Evolutionary conservation across 1,284 basidiomycete genomes (phyloP).

Genomic region (Ganoderma boninense): DNA sequence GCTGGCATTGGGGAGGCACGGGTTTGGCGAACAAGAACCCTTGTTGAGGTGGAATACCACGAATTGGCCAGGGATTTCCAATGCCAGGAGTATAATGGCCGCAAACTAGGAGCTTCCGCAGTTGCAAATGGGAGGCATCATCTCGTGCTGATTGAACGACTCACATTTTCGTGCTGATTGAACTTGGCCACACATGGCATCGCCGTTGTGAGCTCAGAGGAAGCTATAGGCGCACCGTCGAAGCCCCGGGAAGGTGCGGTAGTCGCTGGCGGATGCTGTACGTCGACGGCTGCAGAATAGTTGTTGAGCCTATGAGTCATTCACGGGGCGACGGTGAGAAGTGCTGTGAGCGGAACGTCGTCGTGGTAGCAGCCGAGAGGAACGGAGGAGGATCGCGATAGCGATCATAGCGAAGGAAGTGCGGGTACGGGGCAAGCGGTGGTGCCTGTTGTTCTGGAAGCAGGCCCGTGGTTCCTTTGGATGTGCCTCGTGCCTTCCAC

Average conservation of each 20-base stretch:
- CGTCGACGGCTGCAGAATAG: neutral
- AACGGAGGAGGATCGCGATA: constrained; percentile 28
- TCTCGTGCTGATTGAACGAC: constrained; percentile 26
- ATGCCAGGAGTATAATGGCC: constrained; percentile 10
- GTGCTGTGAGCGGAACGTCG: neutral
- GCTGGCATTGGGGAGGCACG: constrained; percentile 17
- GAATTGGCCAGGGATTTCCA: constrained; percentile 18
- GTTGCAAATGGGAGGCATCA: constrained; percentile 23
- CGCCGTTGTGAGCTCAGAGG: neutral
- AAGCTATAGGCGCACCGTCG: neutral
- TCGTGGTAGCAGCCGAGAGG: neutral
- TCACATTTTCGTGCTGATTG: neutral
- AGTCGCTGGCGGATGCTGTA: neutral
- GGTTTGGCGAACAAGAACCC: constrained; percentile 13
- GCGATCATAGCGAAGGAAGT: constrained; percentile 20
- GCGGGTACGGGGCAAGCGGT: constrained; percentile 12
- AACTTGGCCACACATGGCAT: neutral
- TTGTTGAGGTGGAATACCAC: neutral
- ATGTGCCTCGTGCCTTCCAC: neutral
- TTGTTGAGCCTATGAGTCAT: neutral
- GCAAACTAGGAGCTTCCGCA: constrained; percentile 11
- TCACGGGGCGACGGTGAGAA: neutral
- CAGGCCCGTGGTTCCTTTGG: constrained; percentile 15
- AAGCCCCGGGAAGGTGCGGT: neutral
- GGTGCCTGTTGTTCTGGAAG: constrained; percentile 22